Base-by-base conservation (phyloP, 2,329 filamentous ascomycete genomes). In the Trichoderma brevicompactum region DNA sequence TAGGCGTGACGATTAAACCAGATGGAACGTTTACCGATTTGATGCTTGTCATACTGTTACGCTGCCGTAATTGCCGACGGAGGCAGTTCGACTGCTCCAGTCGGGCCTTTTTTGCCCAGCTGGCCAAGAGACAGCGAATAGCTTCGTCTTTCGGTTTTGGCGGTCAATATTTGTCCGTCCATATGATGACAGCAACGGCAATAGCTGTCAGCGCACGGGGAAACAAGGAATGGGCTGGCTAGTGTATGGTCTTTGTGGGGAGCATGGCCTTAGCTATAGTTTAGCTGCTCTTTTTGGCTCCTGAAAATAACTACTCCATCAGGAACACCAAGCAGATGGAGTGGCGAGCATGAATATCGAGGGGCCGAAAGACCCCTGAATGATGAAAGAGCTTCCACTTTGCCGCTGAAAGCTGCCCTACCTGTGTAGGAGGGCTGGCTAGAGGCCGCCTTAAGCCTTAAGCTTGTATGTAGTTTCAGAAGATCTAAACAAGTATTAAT, bases 401-500 rank as follows among this genome's bases (percentile, higher is more conserved):
- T 10, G 10, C 32, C 32, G 36, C n/a, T 34, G 44, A 23, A 34
- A 13, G 36, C 19, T 10, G 23, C 19, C 23, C 10, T 34, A 28
- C 15, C 15, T 34, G 23, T 5, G 28, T 17, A 44, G 19, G 49
- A 49, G 44, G 44, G 32, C 43, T 23, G 56, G 49, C 17, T 34
- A 60, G 56, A 34, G 32, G 46, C 36, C 15, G 15, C 15, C 23
- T 32, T 13, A 32, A 40, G 15, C 15, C 23, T 32, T 13, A 32
- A 40, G 48, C 36, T 19, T 62, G 58, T 52, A 28, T 43, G 19
- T 43, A 36, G 59, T 23, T 23, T 53, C n/a, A 36, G 48, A 9
- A 62, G 15, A 62, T 62, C 36, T 60, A 19, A 23, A 40, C 17
- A 32, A 53, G 59, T 62, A 62, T 62, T 62, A 62, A 62, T 62